A percentile compares a stretch with the other conserved stretches of the same genome.
These are phyloP conservation scores for Colletotrichum magnum DNA, from an alignment of 2,329 filamentous ascomycete species.

Conservation along the genomic window DNA sequence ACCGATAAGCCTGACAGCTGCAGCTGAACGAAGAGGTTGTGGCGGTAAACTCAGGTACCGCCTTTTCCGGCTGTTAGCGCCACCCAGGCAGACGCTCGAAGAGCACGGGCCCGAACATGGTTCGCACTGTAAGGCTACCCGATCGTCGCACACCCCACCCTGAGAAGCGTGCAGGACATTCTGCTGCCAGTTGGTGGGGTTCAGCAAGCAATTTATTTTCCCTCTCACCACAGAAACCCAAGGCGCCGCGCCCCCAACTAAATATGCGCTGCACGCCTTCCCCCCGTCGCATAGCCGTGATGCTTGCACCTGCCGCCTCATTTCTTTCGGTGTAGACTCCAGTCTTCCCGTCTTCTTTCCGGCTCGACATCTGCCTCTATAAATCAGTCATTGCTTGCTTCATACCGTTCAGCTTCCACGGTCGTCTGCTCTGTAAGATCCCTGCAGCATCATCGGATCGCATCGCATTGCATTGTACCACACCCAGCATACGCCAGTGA, in stretches of 20 bases:
- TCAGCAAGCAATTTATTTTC: constrained; percentile 22
- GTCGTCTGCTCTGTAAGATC: neutral
- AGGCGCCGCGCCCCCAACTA: constrained; percentile 5
- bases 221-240: constrained; percentile 36
- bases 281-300: constrained; percentile 24
- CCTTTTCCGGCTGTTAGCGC: constrained; percentile 11
- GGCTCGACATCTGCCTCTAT: neutral
- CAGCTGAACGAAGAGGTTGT: neutral
- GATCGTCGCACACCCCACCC: constrained; percentile 15
- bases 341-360: neutral
- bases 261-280: constrained; percentile 22
- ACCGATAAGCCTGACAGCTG: constrained; percentile 5
- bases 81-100: neutral
- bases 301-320: constrained; percentile 24
- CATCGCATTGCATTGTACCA: neutral
- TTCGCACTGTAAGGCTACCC: constrained; percentile 40
- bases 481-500: neutral
- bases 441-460: constrained; percentile 9
- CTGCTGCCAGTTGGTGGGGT: constrained; percentile 21
- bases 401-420: neutral
- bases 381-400: neutral
- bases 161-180: constrained; percentile 22
- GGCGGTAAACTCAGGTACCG: neutral
- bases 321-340: constrained; percentile 20
- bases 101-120: constrained; percentile 8